A percentile compares a stretch with the other conserved stretches of the same genome.
Evolutionary conservation across 192 early-diverging fungal species (phyloP).

Genomic region (Gamsiella multidivaricata): DNA sequence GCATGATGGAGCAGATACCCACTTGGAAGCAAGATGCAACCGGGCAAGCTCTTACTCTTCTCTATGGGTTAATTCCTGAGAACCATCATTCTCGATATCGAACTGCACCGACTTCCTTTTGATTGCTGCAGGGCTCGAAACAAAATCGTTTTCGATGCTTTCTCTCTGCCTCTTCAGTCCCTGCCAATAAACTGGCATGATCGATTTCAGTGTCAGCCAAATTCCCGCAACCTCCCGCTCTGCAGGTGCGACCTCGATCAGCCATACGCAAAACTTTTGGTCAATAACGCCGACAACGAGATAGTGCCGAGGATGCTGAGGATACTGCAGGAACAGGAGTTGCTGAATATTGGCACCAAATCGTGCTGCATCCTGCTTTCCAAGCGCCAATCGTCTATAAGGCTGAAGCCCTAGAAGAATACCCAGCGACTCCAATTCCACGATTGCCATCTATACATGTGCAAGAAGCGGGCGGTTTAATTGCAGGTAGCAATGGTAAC

Average conservation of each 20-base stretch:
- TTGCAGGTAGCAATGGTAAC: too few relatives aligned
- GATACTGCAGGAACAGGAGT: constrained; percentile 45
- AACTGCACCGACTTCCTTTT: constrained; percentile 52
- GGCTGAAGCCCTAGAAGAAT: constrained; percentile 40
- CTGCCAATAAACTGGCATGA: constrained; percentile 40
- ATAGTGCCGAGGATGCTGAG: constrained; percentile 46
- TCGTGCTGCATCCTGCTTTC: constrained; percentile 16
- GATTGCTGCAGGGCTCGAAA: not conserved
- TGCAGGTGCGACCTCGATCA: constrained; percentile 40
- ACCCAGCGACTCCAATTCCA: constrained; percentile 40
- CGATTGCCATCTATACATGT: constrained; percentile 38
- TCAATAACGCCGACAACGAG: constrained; percentile 44
- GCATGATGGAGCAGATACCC: not conserved
- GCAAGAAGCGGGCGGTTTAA: not conserved
- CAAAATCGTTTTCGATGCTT: not conserved
- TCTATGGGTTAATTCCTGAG: not conserved
- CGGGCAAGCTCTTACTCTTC: constrained; percentile 18
- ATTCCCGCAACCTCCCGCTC: constrained; percentile 22
- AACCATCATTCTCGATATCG: constrained; percentile 20
- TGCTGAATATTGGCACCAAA: constrained; percentile 47
- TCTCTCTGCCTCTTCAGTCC: constrained; percentile 14
- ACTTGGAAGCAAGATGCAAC: too few relatives aligned
- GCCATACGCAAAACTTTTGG: constrained; percentile 41
- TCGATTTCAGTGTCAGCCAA: constrained; percentile 36
- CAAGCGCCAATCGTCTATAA: constrained; percentile 30